phyloP scores from a whole-genome alignment of 2,329 filamentous ascomycete species.

The Arachnomyces sp. region DNA sequence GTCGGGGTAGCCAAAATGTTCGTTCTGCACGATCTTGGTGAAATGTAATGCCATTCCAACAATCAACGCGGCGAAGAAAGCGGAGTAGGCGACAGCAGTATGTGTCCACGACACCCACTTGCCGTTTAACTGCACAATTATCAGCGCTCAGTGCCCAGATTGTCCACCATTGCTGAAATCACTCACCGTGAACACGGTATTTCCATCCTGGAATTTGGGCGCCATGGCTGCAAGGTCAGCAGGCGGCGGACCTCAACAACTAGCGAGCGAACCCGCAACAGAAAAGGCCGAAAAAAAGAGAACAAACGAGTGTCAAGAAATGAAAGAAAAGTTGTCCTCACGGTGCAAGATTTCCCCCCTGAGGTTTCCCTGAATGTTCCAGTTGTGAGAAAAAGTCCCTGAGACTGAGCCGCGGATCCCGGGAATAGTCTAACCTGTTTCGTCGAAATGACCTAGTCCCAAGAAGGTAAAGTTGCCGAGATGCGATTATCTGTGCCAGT shows the following conservation, averaged over 20 bases:
- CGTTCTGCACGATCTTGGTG: constrained; percentile 95
- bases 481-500: too few relatives aligned
- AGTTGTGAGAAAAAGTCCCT: neutral
- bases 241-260: constrained; percentile 16
- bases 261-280: constrained; percentile 6
- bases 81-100: constrained; percentile 71
- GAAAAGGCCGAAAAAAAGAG: constrained; percentile 19
- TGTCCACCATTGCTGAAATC: too few relatives aligned
- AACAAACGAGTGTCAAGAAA: constrained; percentile 11
- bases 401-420: too few relatives aligned
- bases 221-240: constrained; percentile 42
- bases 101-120: constrained; percentile 88
- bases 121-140: constrained; percentile 59
- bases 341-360: constrained; percentile 20
- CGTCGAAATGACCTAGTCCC: neutral
- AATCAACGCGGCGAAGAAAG: constrained; percentile 78
- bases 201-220: constrained; percentile 55
- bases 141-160: too few relatives aligned
- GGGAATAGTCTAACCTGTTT: neutral
- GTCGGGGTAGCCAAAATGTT: constrained; percentile 86
- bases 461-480: constrained; percentile 1
- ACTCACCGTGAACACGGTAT: constrained; percentile 53
- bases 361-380: constrained; percentile 10
- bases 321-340: constrained; percentile 9
- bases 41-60: constrained; percentile 81